Conservation (phyloP, 768 basidiomycete genomes). For the Boletellus sp. region DNA sequence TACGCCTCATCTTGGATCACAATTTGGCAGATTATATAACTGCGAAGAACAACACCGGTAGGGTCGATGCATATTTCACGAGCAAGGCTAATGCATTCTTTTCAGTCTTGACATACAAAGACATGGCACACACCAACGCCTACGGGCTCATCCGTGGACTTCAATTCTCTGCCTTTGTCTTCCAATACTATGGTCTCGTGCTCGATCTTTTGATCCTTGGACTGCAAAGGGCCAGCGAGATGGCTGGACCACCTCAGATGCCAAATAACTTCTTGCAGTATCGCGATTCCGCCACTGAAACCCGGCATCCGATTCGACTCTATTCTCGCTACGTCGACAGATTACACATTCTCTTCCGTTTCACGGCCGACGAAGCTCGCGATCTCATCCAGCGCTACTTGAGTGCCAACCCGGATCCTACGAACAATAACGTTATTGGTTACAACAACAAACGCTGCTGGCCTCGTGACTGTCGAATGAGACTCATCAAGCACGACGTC, state of each 20-base stretch:
- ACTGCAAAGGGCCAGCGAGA: constrained; percentile 96
- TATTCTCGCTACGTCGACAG: constrained; percentile 97
- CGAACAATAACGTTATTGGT: constrained; percentile 97
- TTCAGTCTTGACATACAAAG: constrained; percentile 82
- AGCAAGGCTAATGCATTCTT: constrained; percentile 1
- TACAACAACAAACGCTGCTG: constrained; percentile 99
- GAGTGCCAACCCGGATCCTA: constrained; percentile 96
- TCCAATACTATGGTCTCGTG: constrained; percentile 97
- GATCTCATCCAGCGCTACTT: constrained; percentile 98
- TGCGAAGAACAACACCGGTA: constrained; percentile 93
- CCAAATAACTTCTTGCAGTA: constrained; percentile 99
- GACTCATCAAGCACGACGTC: constrained; percentile 98
- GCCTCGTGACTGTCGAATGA: constrained; percentile 99
- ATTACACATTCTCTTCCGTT: constrained; percentile 94
- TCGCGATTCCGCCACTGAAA: constrained; percentile 92
- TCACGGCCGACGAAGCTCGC: constrained; percentile 94
- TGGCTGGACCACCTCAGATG: constrained; percentile 96
- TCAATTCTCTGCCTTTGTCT: constrained; percentile 98
- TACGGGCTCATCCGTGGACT: constrained; percentile 96
- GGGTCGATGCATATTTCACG: constrained; percentile 6
- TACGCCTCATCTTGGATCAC: constrained; percentile 96
- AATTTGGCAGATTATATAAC: constrained; percentile 99
- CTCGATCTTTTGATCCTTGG: constrained; percentile 95
- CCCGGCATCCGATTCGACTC: constrained; percentile 93
- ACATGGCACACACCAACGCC: constrained; percentile 98